These are phyloP conservation scores for Myriangium duriaei DNA, from an alignment of 2,329 filamentous ascomycete genomes.

Conservation along the genomic window DNA sequence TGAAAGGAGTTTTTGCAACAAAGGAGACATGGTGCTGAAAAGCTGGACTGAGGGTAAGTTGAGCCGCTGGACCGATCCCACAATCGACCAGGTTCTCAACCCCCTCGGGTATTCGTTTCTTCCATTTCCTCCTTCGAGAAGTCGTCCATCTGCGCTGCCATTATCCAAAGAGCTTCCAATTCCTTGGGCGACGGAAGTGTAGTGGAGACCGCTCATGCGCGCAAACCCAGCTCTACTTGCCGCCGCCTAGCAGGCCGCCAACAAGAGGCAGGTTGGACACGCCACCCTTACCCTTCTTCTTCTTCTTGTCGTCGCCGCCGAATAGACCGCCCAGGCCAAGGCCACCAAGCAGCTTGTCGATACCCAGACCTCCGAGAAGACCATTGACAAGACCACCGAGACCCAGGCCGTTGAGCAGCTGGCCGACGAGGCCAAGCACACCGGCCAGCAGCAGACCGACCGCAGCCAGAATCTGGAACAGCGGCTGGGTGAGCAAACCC, in stretches of 20 bases:
- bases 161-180: too few relatives aligned
- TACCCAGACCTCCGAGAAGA: slow-evolving; percentile 62
- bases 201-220: too few relatives aligned
- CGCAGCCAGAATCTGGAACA: slow-evolving; percentile 85
- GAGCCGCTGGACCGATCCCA: too few relatives aligned
- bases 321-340: slow-evolving; percentile 54
- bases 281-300: slow-evolving; percentile 21
- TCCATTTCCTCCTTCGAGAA: too few relatives aligned
- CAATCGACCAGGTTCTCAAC: too few relatives aligned
- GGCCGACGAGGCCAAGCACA: slow-evolving; percentile 73
- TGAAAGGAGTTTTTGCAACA: too few relatives aligned
- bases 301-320: slow-evolving; percentile 41
- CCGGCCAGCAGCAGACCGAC: slow-evolving; percentile 73
- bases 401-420: slow-evolving; percentile 66
- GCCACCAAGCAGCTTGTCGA: slow-evolving; percentile 61
- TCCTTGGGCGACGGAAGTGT: too few relatives aligned
- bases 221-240: too few relatives aligned
- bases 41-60: too few relatives aligned
- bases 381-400: slow-evolving; percentile 71
- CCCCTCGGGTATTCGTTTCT: too few relatives aligned
- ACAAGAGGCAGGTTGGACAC: slow-evolving; percentile 31
- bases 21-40: too few relatives aligned
- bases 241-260: slow-evolving; percentile 34
- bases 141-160: too few relatives aligned
- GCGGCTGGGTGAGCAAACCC: slow-evolving; percentile 67